A percentile compares a stretch with the other conserved stretches of the same genome.
Conservation (phyloP, 1,139 yeast genomes). For the Eremothecium sinecaudum region DNA sequence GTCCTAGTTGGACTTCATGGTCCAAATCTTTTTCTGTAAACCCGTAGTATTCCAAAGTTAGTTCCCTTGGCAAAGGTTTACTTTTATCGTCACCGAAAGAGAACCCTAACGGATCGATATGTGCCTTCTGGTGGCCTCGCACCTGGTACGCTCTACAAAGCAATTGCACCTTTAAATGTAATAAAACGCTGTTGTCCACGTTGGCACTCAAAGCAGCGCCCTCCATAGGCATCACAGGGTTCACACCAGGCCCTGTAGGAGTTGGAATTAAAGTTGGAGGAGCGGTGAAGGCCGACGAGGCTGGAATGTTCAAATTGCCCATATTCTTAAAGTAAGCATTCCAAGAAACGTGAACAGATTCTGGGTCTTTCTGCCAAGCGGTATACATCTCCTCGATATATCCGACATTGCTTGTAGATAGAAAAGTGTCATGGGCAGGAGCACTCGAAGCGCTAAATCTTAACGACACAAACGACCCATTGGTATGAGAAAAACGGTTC, state of each 20-base stretch:
- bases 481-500: too few species aligned
- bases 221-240: slow-evolving; percentile 35
- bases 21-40: slow-evolving; percentile 80
- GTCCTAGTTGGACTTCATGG: slow-evolving; percentile 82
- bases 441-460: too few species aligned
- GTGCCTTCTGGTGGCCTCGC: slow-evolving; percentile 93
- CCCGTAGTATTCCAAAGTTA: slow-evolving; percentile 85
- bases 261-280: slow-evolving; percentile 75
- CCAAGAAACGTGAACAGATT: slow-evolving; percentile 93
- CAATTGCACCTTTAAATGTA: slow-evolving; percentile 91
- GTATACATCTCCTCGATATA: slow-evolving; percentile 97
- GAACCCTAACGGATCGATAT: slow-evolving; percentile 87
- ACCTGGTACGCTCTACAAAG: slow-evolving; percentile 98
- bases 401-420: slow-evolving; percentile 78
- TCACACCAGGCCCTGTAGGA: slow-evolving; percentile 60
- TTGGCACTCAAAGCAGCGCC: slow-evolving; percentile 35
- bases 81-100: slow-evolving; percentile 62
- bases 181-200: slow-evolving; percentile 54
- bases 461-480: too few species aligned
- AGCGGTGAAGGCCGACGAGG: slow-evolving; percentile 71
- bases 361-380: slow-evolving; percentile 87
- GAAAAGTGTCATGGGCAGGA: slow-evolving; percentile 65
- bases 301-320: slow-evolving; percentile 57
- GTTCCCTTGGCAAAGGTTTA: slow-evolving; percentile 61
- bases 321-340: slow-evolving; percentile 88